phyloP scores from a whole-genome alignment of 768 basidiomycete genomes.

The Tylopilus plumbeoviolaceoides region DNA sequence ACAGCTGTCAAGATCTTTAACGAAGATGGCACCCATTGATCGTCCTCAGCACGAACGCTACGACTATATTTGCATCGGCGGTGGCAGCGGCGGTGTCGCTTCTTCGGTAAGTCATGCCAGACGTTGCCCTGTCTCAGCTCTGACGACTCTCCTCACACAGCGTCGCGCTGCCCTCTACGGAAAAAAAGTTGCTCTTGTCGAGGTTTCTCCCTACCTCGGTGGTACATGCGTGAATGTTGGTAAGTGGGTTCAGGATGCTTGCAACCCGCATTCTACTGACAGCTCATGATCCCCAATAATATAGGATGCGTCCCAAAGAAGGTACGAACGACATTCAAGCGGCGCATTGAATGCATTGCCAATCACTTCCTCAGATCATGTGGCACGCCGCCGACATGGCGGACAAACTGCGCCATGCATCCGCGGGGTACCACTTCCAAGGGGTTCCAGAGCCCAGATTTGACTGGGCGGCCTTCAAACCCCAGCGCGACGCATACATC shows the following conservation, averaged over 20 bases:
- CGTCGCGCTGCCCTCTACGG: conserved; percentile 90
- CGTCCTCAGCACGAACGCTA: conserved; percentile 63
- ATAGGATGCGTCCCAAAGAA: conserved; percentile 97
- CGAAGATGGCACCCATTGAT: conserved; percentile 70
- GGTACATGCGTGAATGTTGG: conserved; percentile 99
- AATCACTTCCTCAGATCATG: conserved; percentile 66
- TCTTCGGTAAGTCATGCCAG: conserved; percentile 59
- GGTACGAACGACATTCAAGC: conserved; percentile 33
- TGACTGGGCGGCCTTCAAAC: conserved; percentile 88
- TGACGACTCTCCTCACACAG: conserved; percentile 35
- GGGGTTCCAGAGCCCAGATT: conserved; percentile 61
- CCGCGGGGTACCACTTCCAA: conserved; percentile 67
- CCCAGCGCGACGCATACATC: conserved; percentile 95
- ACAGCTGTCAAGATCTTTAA: conserved; percentile 47
- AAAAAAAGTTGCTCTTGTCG: conserved; percentile 89
- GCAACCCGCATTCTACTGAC: neutral
- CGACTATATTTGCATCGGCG: conserved; percentile 87
- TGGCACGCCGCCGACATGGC: conserved; percentile 93
- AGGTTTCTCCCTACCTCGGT: conserved; percentile 69
- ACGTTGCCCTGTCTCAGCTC: neutral
- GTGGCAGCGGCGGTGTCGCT: conserved; percentile 90
- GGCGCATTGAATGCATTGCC: neutral
- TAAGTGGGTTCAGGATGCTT: conserved; percentile 34
- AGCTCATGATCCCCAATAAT: conserved; percentile 8
- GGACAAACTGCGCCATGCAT: conserved; percentile 77